Conservation (phyloP, 257 asterid species). For the Nicotiana paniculata region DNA sequence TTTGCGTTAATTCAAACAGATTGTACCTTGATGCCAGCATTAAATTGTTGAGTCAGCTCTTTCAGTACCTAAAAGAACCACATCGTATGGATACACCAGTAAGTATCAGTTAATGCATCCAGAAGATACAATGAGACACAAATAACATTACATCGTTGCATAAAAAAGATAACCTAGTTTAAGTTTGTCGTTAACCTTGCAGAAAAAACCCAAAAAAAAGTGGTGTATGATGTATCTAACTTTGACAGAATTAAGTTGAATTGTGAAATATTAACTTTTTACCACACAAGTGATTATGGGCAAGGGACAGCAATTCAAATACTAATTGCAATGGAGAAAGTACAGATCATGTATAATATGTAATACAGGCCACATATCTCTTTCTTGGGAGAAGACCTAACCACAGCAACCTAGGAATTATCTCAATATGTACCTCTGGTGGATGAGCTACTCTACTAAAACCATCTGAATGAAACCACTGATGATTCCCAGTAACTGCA, state of each 20-base stretch:
- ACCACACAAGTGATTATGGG: not conserved
- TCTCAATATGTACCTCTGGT: conserved; percentile 51
- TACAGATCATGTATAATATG: not conserved
- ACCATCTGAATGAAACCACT: conserved; percentile 60
- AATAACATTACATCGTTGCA: not conserved
- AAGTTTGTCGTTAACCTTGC: not conserved
- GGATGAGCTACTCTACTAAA: conserved; percentile 49
- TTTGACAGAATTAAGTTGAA: not conserved
- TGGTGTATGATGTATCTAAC: not conserved
- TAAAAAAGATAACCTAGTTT: not conserved
- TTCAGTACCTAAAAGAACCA: conserved; percentile 51
- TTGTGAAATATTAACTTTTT: not conserved
- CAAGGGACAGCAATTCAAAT: not conserved
- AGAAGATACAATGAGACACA: not conserved
- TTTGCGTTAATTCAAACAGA: not conserved
- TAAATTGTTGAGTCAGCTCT: conserved; percentile 58
- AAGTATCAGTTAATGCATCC: not conserved
- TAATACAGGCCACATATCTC: not conserved
- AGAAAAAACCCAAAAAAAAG: not conserved
- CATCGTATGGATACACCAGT: not conserved
- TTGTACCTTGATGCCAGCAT: conserved; percentile 90
- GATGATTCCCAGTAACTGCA: conserved; percentile 80
- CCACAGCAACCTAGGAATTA: not conserved
- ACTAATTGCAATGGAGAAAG: not conserved
- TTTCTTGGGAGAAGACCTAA: not conserved